Evolutionary conservation across 73 alveolate species (phyloP).

Genomic region (Paramecium tetraurelia): DNA sequence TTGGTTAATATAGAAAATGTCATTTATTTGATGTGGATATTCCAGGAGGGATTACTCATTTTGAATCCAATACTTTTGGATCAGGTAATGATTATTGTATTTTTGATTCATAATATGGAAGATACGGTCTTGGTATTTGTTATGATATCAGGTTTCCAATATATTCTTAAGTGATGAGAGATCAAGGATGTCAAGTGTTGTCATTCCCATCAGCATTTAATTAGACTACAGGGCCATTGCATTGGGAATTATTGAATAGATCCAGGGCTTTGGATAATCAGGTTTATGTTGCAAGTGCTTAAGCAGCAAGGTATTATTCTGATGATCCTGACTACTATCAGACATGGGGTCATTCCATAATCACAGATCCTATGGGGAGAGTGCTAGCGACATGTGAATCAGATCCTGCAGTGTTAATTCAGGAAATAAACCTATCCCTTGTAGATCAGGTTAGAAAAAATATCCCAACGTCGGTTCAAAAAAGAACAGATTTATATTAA

Average conservation of each 20-base stretch:
- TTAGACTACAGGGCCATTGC: constrained; percentile 92
- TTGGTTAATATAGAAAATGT: constrained; percentile 81
- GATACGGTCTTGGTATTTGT: constrained; percentile 94
- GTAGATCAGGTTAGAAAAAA: constrained; percentile 70
- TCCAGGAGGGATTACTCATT: constrained; percentile 80
- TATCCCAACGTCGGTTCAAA: constrained; percentile 73
- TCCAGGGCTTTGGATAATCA: constrained; percentile 93
- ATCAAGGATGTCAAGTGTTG: constrained; percentile 79
- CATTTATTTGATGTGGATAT: constrained; percentile 94
- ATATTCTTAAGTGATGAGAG: constrained; percentile 79
- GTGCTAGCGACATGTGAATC: constrained; percentile 72
- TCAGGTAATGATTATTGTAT: constrained; percentile 80
- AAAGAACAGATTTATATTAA: constrained; percentile 80
- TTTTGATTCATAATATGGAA: constrained; percentile 87
- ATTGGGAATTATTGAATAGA: constrained; percentile 87
- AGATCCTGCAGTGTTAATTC: constrained; percentile 75
- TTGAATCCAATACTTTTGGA: constrained; percentile 86
- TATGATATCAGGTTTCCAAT: constrained; percentile 95
- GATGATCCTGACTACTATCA: constrained; percentile 70
- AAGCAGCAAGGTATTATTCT: constrained; percentile 79
- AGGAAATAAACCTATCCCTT: constrained; percentile 78
- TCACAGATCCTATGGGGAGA: constrained; percentile 94
- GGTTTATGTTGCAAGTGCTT: constrained; percentile 80
- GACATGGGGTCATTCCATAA: constrained; percentile 89
- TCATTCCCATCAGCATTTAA: constrained; percentile 93